Base-by-base conservation (phyloP, 345 rosid genomes). In the Lepidium sativum region DNA sequence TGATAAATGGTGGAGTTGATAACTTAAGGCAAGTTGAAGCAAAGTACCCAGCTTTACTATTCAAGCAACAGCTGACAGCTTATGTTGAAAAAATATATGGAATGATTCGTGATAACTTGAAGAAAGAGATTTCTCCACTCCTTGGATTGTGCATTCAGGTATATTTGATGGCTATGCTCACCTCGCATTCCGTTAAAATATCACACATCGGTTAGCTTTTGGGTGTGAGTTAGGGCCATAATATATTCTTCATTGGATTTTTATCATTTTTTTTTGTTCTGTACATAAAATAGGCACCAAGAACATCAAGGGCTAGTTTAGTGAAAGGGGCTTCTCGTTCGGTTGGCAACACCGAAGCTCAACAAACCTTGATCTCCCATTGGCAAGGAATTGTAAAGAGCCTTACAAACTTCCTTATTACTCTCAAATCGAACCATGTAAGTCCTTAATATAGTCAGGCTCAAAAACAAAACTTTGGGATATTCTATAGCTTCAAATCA, bases 101-200 rank as follows among this genome's bases (percentile, higher is more conserved):
- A 54, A 92, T 92, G 96, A 86, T 92, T 75, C 78, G 98, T 13
- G 98, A 92, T 76, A 92, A 88, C 77, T 80, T 92, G 66, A 92
- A 92, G 84, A 92, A 92, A 72, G 96, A 92, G 76, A 92, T 92
- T 52, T 92, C 98, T 63, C 98, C 98, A 27, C 78, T 88, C 70
- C 96, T 92, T 48, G 98, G 98, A 55, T 77, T 92, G 73, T 92
- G 98, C 83, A 92, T 92, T 65, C 98, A 92, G 95, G 98, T 86
- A 80, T 15, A 33, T 47, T 13, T 6, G 25, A 27, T 27, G 31
- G 31, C 1, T 27, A 4, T 27, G 29, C 31, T 0, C 4, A 1
- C 31, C 7, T 27, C 7, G 1, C 6, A 27, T 27, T 6, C 7
- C 6, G 31, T 27, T 27, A 25, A 25, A 25, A 25, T 25, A 25